These are phyloP conservation scores for Zygoascus tannicola DNA, from an alignment of 805 yeast genomes.

Conservation along the genomic window DNA sequence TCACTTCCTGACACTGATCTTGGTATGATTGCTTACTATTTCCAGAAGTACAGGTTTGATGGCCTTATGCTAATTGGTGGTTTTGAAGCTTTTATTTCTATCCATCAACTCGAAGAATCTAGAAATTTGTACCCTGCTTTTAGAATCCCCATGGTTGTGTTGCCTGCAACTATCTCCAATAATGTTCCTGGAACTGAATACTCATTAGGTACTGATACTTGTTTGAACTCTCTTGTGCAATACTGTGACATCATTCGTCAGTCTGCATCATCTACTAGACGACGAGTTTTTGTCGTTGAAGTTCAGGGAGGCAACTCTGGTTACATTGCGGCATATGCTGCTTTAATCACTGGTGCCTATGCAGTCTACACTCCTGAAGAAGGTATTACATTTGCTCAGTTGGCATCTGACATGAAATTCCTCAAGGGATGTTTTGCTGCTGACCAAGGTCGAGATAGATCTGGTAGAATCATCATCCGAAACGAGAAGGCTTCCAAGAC, in stretches of 20 bases:
- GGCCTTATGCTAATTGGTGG: conserved; percentile 93
- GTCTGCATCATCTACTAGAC: conserved; percentile 88
- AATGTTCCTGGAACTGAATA: conserved; percentile 99
- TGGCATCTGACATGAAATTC: conserved; percentile 66
- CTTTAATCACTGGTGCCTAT: conserved; percentile 82
- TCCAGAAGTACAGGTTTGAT: conserved; percentile 80
- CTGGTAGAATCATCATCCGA: conserved; percentile 80
- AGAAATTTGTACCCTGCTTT: conserved; percentile 77
- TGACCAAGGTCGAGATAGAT: conserved; percentile 70
- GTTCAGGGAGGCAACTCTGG: conserved; percentile 98
- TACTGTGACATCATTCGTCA: conserved; percentile 95
- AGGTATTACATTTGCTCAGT: conserved; percentile 54
- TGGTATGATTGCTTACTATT: conserved; percentile 86
- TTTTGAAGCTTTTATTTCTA: conserved; percentile 86
- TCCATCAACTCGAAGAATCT: conserved; percentile 72
- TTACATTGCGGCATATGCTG: conserved; percentile 77
- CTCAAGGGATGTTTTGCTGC: conserved; percentile 57
- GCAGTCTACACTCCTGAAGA: conserved; percentile 89
- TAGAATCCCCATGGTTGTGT: conserved; percentile 85
- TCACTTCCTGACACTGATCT: conserved; percentile 71
- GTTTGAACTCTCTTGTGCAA: conserved; percentile 79
- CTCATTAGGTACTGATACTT: conserved; percentile 91
- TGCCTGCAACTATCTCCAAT: conserved; percentile 94
- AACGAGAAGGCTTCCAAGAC: conserved; percentile 76
- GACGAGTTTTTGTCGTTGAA: conserved; percentile 90